Evolutionary conservation across 2,329 filamentous ascomycete genomes (phyloP).

Genomic region (Dichotomopilus funicola): DNA sequence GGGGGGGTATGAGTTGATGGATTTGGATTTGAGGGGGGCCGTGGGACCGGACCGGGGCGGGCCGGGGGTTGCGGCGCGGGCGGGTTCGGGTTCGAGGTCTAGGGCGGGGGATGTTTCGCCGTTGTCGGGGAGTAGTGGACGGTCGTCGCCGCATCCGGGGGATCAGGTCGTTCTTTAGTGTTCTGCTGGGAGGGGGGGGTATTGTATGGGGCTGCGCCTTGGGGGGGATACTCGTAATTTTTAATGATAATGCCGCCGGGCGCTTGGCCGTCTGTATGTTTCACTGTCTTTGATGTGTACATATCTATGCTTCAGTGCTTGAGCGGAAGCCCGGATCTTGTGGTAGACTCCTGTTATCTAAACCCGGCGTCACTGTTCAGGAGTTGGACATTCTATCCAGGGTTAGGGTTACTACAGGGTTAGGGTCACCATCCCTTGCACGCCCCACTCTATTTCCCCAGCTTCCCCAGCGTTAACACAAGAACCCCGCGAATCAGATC

Average conservation of each 20-base stretch:
- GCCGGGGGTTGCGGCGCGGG: no score
- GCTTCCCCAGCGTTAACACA: neutral
- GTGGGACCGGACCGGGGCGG: neutral
- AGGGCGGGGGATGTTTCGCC: neutral
- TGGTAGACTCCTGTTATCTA: no score
- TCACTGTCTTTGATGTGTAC: no score
- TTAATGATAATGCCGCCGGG: neutral
- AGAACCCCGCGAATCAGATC: neutral
- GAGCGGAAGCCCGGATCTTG: no score
- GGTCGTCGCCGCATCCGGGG: conserved; percentile 9
- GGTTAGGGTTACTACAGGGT: neutral
- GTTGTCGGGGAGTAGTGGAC: neutral
- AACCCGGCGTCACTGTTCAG: neutral
- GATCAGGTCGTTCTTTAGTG: conserved; percentile 4
- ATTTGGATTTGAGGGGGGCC: neutral
- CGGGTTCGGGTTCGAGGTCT: neutral
- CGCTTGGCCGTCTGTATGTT: neutral
- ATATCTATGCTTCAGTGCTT: no score
- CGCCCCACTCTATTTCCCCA: no score
- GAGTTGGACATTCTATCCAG: no score
- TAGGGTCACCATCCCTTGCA: neutral
- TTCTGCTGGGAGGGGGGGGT: no score
- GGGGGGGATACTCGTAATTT: neutral
- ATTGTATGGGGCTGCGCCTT: neutral
- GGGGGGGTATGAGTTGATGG: neutral